These are phyloP conservation scores for Blastomyces percursus DNA, from an alignment of 2,329 filamentous ascomycete species.

Conservation along the genomic window DNA sequence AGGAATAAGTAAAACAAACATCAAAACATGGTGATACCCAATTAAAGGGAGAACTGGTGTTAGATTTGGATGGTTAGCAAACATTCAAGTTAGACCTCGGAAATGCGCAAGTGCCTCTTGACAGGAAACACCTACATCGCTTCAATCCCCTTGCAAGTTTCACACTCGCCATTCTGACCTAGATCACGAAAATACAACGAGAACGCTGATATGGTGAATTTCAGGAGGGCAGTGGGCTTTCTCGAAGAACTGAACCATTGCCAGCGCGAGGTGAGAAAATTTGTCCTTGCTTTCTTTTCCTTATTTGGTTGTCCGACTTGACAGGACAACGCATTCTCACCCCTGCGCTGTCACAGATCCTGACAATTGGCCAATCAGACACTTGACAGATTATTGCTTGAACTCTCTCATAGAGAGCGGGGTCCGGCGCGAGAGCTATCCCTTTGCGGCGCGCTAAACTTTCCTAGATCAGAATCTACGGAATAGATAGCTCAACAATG, in stretches of 20 bases:
- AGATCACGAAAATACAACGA: neutral
- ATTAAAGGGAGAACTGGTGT: neutral
- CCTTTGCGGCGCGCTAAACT: neutral
- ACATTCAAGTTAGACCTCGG: neutral
- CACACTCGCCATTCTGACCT: neutral
- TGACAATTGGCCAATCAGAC: neutral
- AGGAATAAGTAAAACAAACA: constrained; percentile 2
- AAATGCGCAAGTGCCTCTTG: neutral
- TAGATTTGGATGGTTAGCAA: neutral
- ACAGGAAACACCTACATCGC: neutral
- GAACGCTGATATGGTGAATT: neutral
- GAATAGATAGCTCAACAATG: neutral
- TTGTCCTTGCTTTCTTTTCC: neutral
- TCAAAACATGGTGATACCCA: constrained; percentile 3
- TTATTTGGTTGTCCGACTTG: neutral
- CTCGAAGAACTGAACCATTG: neutral
- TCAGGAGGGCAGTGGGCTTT: neutral
- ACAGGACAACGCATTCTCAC: neutral
- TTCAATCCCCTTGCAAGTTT: neutral
- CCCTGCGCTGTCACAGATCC: neutral
- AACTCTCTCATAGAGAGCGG: no score
- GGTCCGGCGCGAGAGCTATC: neutral
- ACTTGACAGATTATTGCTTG: no score
- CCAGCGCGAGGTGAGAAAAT: neutral
- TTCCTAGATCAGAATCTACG: neutral